These are phyloP conservation scores for Neonectria faginata DNA, from an alignment of 2,329 filamentous ascomycete genomes.

Conservation along the genomic window DNA sequence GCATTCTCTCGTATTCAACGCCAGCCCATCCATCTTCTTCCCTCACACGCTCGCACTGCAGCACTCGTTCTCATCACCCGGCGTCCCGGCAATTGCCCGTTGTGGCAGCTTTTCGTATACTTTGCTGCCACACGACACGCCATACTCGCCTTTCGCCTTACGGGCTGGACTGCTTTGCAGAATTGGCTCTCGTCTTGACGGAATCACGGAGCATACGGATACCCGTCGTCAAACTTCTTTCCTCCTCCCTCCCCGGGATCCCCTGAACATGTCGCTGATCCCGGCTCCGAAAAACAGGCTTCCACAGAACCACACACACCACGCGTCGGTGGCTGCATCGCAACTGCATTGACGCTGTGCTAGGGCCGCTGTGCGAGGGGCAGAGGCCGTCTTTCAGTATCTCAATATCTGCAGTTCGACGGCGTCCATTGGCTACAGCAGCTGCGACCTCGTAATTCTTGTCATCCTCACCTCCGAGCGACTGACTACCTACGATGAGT, in stretches of 20 bases:
- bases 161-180: background rate
- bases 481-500: constrained; percentile 20
- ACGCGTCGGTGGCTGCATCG: constrained; percentile 20
- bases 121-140: background rate
- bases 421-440: constrained; percentile 35
- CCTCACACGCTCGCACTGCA: constrained; percentile 1
- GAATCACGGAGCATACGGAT: constrained; percentile 5
- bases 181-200: background rate
- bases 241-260: constrained; percentile 4
- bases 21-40: constrained; percentile 21
- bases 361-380: constrained; percentile 21
- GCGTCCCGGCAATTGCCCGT: constrained; percentile 19
- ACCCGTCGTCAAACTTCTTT: constrained; percentile 5
- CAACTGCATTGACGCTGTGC: constrained; percentile 39
- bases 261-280: constrained; percentile 13
- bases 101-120: constrained; percentile 8
- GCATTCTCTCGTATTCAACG: constrained; percentile 45
- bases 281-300: constrained; percentile 37
- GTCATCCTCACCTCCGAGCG: constrained; percentile 16
- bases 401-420: constrained; percentile 29
- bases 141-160: background rate
- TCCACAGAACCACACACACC: constrained; percentile 32
- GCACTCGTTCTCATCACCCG: constrained; percentile 1
- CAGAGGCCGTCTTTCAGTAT: constrained; percentile 26
- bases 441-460: constrained; percentile 33